Evolutionary conservation across 1,284 basidiomycete genomes (phyloP).

Genomic region (Athelia psychrophila): DNA sequence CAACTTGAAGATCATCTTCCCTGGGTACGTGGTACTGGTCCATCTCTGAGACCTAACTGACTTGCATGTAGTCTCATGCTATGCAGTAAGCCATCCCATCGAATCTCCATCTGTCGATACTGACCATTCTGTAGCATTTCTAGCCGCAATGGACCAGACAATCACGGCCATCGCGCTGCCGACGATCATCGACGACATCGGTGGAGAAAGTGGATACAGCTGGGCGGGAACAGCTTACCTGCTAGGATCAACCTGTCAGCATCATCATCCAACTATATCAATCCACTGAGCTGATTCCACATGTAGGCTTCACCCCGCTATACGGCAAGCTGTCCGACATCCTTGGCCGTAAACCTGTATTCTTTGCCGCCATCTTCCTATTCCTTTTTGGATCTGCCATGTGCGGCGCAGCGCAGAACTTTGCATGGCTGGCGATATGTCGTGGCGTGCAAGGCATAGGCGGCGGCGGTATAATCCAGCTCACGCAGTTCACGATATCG

Average conservation of each 20-base stretch:
- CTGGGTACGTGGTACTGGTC: no score
- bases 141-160: slow-evolving; percentile 24
- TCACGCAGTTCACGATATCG: slow-evolving; percentile 35
- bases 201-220: slow-evolving; percentile 32
- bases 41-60: no score
- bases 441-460: slow-evolving; percentile 54
- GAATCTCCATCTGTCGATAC: no score
- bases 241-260: slow-evolving; percentile 6
- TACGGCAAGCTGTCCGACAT: slow-evolving; percentile 39
- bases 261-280: slow-evolving; percentile 32
- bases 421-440: slow-evolving; percentile 43
- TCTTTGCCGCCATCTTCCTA: slow-evolving; percentile 33
- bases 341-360: slow-evolving; percentile 34
- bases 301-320: slow-evolving; percentile 23
- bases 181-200: slow-evolving; percentile 32
- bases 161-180: slow-evolving; percentile 36
- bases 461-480: slow-evolving; percentile 38
- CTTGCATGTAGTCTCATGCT: no score
- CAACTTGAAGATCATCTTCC: no score
- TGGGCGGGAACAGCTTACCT: slow-evolving; percentile 31
- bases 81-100: no score
- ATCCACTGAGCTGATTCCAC: no score
- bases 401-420: slow-evolving; percentile 47
- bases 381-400: slow-evolving; percentile 47
- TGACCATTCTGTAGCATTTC: slow-evolving; percentile 2